Conservation (phyloP, 208 protist genomes). For the Herpetomonas samuelpessoai region DNA sequence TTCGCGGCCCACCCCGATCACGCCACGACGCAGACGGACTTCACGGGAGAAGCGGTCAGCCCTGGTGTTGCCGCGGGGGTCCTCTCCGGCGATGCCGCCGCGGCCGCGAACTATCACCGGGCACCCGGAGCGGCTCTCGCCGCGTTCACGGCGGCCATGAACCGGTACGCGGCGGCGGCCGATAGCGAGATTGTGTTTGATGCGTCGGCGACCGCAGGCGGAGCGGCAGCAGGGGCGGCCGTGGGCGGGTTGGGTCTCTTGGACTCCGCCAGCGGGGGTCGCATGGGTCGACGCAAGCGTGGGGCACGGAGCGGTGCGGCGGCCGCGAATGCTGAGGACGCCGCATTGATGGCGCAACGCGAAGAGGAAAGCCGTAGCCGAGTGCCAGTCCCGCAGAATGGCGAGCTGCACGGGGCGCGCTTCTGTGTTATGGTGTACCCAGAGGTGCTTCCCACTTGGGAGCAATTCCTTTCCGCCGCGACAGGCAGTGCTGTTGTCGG, state of each 20-base stretch:
- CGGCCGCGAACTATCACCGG: no score
- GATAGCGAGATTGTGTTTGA: constrained; percentile 30
- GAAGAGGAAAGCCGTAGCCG: neutral
- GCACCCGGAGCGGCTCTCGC: constrained; percentile 25
- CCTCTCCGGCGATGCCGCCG: neutral
- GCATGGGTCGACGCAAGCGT: neutral
- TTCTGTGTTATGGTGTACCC: constrained; percentile 53
- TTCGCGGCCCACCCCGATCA: constrained; percentile 14
- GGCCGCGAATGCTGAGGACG: no score
- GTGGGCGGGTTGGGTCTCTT: constrained; percentile 1
- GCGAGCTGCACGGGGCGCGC: constrained; percentile 49
- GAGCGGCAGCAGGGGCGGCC: neutral
- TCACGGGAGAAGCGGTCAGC: constrained; percentile 3
- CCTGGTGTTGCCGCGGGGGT: constrained; percentile 9
- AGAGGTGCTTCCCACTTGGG: constrained; percentile 31
- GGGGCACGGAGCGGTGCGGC: no score
- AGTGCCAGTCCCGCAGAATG: constrained; percentile 25
- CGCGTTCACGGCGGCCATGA: constrained; percentile 39
- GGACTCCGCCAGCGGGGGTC: neutral
- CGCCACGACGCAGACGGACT: constrained; percentile 8
- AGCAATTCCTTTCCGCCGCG: neutral
- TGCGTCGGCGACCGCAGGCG: neutral
- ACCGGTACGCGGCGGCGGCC: constrained; percentile 33
- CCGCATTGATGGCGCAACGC: neutral
- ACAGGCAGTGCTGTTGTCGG: neutral